Percentiles rank a stretch among this genome's conserved stretches.
phyloP scores from a whole-genome alignment of 305 asterid species.

The Plantago coronopus region DNA sequence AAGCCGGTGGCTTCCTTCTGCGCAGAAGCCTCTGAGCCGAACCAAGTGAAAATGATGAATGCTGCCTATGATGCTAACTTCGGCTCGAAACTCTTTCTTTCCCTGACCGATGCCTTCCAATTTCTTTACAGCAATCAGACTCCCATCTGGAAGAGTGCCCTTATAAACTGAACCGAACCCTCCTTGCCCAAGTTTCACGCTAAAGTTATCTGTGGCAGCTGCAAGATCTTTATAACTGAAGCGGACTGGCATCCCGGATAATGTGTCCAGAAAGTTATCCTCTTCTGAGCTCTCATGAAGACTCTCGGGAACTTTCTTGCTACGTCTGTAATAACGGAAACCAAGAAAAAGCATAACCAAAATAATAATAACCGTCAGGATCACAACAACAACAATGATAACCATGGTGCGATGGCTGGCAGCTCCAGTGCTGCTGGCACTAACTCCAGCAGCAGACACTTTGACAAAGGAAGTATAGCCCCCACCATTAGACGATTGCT shows the following conservation, averaged over 20 bases:
- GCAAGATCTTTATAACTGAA: constrained; percentile 71
- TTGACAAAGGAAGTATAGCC: constrained; percentile 52
- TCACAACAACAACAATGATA: constrained; percentile 42
- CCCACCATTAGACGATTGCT: constrained; percentile 35
- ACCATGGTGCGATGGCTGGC: constrained; percentile 32
- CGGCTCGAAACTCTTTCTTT: constrained; percentile 89
- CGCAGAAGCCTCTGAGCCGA: constrained; percentile 78
- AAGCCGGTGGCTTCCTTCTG: constrained; percentile 78
- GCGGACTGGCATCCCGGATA: constrained; percentile 92
- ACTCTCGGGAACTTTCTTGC: constrained; percentile 41
- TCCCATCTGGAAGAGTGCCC: constrained; percentile 71
- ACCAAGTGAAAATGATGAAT: constrained; percentile 84
- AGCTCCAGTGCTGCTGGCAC: constrained; percentile 21
- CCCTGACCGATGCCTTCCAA: constrained; percentile 94
- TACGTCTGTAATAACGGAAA: constrained; percentile 32
- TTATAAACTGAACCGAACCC: constrained; percentile 92
- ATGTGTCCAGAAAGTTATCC: constrained; percentile 59
- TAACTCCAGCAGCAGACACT: constrained; percentile 32
- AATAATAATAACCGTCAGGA: constrained; percentile 44
- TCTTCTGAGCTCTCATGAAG: constrained; percentile 63
- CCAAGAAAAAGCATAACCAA: constrained; percentile 41
- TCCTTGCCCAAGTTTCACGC: constrained; percentile 85
- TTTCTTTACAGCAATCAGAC: constrained; percentile 67
- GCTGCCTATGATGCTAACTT: constrained; percentile 91
- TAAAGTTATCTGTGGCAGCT: constrained; percentile 66